phyloP scores from a whole-genome alignment of 2,329 filamentous ascomycete genomes.

The Pseudocercospora fuligena region DNA sequence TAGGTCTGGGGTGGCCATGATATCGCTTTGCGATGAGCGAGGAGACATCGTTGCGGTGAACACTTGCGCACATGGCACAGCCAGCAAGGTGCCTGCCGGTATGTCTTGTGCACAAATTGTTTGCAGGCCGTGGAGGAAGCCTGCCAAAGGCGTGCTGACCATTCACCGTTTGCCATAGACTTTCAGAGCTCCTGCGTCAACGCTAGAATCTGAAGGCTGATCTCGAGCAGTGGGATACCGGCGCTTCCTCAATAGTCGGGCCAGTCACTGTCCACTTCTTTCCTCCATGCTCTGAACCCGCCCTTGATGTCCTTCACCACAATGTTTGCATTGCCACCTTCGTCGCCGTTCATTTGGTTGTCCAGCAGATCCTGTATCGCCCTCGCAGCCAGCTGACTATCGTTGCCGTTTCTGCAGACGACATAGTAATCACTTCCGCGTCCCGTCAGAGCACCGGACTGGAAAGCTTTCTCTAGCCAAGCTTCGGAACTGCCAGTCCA shows the following conservation, averaged over 20 bases:
- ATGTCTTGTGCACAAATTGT: too few species aligned
- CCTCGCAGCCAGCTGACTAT: slow-evolving; percentile 72
- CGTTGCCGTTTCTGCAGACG: slow-evolving; percentile 76
- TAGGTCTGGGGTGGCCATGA: background rate
- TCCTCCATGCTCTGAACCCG: slow-evolving; percentile 74
- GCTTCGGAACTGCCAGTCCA: slow-evolving; percentile 60
- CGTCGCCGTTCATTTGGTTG: slow-evolving; percentile 30
- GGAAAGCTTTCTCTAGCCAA: slow-evolving; percentile 37
- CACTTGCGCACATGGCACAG: too few species aligned
- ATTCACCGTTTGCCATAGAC: too few species aligned
- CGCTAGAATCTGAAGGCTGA: too few species aligned
- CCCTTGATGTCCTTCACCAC: slow-evolving; percentile 73
- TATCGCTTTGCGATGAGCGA: background rate
- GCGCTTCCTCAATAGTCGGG: slow-evolving; percentile 58
- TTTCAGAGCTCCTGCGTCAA: too few species aligned
- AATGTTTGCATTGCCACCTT: slow-evolving; percentile 51
- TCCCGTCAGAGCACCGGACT: slow-evolving; percentile 24
- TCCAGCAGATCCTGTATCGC: slow-evolving; percentile 68
- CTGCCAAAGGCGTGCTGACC: too few species aligned
- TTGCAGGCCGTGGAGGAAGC: too few species aligned
- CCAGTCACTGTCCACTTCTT: slow-evolving; percentile 65
- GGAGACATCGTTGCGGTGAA: background rate
- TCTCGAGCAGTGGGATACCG: background rate
- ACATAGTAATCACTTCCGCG: slow-evolving; percentile 54
- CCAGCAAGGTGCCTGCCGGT: too few species aligned